Conservation (phyloP, 2,329 filamentous ascomycete species). For the Neopestalotiopsis sp. region DNA sequence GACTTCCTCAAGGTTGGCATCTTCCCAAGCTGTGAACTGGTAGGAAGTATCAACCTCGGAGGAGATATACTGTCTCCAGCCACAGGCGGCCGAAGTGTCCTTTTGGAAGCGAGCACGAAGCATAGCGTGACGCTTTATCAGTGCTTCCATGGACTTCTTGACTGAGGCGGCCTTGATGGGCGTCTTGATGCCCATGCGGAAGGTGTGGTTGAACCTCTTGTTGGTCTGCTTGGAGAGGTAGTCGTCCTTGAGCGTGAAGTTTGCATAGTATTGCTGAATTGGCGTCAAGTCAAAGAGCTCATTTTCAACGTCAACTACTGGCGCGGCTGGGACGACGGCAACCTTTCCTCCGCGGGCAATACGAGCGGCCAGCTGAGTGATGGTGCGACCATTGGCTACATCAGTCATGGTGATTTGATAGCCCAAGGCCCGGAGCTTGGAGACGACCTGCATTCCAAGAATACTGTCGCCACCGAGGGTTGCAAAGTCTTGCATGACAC, state of each 20-base stretch:
- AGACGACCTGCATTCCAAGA: constrained; percentile 12
- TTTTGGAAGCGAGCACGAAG: constrained; percentile 40
- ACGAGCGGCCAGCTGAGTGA: constrained; percentile 16
- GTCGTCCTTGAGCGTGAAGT: constrained; percentile 19
- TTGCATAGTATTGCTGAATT: constrained; percentile 48
- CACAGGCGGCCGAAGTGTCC: neutral
- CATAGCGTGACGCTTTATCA: constrained; percentile 36
- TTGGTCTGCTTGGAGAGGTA: constrained; percentile 32
- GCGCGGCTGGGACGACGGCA: neutral
- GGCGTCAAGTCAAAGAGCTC: constrained; percentile 47
- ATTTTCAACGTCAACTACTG: constrained; percentile 1
- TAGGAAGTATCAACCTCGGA: neutral
- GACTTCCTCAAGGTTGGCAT: constrained; percentile 3
- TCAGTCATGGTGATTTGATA: constrained; percentile 18
- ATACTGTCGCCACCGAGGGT: constrained; percentile 15
- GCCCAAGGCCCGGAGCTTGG: constrained; percentile 13
- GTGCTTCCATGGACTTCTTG: constrained; percentile 26
- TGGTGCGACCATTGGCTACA: constrained; percentile 17
- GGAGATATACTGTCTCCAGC: constrained; percentile 12
- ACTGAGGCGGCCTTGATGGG: constrained; percentile 25
- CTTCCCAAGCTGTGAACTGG: constrained; percentile 1
- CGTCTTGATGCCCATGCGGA: constrained; percentile 41
- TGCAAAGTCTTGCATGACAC: neutral
- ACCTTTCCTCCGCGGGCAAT: constrained; percentile 14
- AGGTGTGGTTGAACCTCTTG: constrained; percentile 45